Conservation (phyloP, 306 rosid genomes). For the Vigna hirtella region DNA sequence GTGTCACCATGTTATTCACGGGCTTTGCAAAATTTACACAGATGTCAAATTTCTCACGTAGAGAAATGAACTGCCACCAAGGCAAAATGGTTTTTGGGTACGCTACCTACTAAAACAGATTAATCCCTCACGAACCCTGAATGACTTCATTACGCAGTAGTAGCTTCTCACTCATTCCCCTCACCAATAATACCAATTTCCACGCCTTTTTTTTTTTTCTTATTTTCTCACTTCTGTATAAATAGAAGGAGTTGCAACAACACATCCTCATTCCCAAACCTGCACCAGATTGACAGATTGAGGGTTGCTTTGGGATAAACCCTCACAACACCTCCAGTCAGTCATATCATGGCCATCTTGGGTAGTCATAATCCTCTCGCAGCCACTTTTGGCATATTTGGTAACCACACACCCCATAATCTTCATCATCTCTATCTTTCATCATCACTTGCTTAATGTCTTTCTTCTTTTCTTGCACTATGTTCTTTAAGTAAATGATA, state of each 20-base stretch:
- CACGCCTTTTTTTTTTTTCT: neutral
- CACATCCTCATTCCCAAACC: conserved; percentile 42
- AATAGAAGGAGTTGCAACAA: conserved; percentile 30
- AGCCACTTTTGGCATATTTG: conserved; percentile 72
- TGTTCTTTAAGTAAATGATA: neutral
- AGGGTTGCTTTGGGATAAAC: conserved; percentile 39
- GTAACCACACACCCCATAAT: conserved; percentile 45
- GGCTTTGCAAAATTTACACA: neutral
- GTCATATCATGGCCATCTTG: conserved; percentile 32
- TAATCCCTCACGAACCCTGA: conserved; percentile 57
- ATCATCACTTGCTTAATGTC: neutral
- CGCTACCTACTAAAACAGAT: conserved; percentile 63
- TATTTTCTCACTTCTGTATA: conserved; percentile 34
- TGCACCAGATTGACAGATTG: conserved; percentile 43
- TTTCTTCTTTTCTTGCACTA: neutral
- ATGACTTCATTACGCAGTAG: conserved; percentile 45
- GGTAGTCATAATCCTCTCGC: conserved; percentile 44
- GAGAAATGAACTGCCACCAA: neutral
- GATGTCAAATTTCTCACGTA: neutral
- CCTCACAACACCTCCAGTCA: conserved; percentile 11
- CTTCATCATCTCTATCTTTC: neutral
- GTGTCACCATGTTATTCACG: neutral
- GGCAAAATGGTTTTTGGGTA: conserved; percentile 59
- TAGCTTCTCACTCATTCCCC: neutral
- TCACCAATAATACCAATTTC: neutral